phyloP scores from a whole-genome alignment of 1,284 basidiomycete genomes.

The Hymenochaete sp. region DNA sequence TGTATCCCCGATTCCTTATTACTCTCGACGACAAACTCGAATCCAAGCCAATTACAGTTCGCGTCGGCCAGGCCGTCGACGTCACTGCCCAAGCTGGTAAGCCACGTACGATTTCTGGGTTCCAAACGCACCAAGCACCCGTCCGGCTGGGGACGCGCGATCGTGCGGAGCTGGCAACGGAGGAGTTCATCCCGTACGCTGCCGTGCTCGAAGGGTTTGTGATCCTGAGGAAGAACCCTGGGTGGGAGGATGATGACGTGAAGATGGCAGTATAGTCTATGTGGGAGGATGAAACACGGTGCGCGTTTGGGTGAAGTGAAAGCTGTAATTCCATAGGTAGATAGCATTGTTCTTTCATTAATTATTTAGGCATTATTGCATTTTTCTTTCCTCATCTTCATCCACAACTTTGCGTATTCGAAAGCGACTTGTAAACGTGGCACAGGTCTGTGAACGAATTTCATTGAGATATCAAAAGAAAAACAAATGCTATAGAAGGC shows the following conservation, averaged over 20 bases:
- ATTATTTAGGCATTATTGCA: too few relatives aligned
- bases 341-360: too few relatives aligned
- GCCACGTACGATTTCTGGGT: constrained; percentile 85
- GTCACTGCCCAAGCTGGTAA: constrained; percentile 89
- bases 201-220: constrained; percentile 88
- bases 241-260: constrained; percentile 75
- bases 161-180: constrained; percentile 91
- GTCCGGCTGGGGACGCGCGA: constrained; percentile 92
- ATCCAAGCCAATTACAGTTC: constrained; percentile 80
- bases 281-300: too few relatives aligned
- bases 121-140: constrained; percentile 96
- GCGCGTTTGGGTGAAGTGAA: too few relatives aligned
- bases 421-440: too few relatives aligned
- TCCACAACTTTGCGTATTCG: too few relatives aligned
- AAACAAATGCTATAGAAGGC: too few relatives aligned
- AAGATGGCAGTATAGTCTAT: constrained; percentile 75
- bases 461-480: too few relatives aligned
- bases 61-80: constrained; percentile 92
- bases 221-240: constrained; percentile 80
- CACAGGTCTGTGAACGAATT: too few relatives aligned
- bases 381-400: too few relatives aligned
- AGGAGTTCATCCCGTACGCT: constrained; percentile 90
- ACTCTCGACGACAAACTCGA: constrained; percentile 90
- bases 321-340: too few relatives aligned
- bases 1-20: constrained; percentile 98